Base-by-base conservation (phyloP, 1,284 basidiomycete species). In the Tylopilus sp. region DNA sequence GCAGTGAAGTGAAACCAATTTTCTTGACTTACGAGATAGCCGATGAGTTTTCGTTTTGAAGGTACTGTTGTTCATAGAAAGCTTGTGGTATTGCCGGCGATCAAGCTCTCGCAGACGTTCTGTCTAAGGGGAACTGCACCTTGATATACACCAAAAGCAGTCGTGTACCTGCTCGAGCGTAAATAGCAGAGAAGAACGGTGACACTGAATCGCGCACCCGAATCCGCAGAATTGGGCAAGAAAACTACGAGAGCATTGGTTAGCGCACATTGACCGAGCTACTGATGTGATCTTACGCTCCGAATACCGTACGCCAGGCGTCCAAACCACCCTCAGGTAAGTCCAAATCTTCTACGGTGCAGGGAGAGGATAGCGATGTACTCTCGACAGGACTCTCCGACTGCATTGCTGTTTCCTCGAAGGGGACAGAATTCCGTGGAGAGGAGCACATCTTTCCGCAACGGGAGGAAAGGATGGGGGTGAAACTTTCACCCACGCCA, bases 331-430 rank as follows among this genome's bases (percentile, higher is more conserved):
- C 66, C 7, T 66, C 64, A 0, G 64, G 54, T 7, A 56, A 31
- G 3, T 47, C 31, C 39, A 20, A 55, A 7, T 51, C 46, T 4
- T 14, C 9, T 7, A 14, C 1, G 2, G 30, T 4, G 15, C 35
- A 28, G 2, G 56, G 17, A 20, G 44, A 46, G 12, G 44, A 41
- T 33, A n/a, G 0, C 12, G 18, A 17, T 2, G 11, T 50, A 15
- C 26, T 59, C 31, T 28, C 62, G 53, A 9, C 41, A 39, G 15
- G 51, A 46, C 10, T 68, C 62, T 41, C 70, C 57, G 14, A 72
- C 45, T 24, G 53, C 60, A 69, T 6, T 66, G 53, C n/a, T 65
- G 67, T 24, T 70, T 73, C 39, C 73, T 43, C 21, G 3, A 70
- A 70, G 71, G 74, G 12, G 4, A 0, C 30, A n/a, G 33, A 40